Evolutionary conservation across 352 stramenopile species (phyloP).

Genomic region (Phytophthora vignae): DNA sequence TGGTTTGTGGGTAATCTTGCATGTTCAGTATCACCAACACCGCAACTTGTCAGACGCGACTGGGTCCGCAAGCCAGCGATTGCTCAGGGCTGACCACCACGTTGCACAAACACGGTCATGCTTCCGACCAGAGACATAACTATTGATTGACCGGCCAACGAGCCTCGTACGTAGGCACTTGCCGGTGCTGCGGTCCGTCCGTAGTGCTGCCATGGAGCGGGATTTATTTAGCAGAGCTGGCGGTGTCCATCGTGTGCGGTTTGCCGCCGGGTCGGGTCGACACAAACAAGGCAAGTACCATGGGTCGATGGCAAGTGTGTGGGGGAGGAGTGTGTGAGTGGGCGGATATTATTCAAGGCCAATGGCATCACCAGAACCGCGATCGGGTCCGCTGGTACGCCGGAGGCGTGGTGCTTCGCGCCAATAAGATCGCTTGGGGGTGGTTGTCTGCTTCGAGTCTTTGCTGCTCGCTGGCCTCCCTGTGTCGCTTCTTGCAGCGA

Average conservation of each 20-base stretch:
- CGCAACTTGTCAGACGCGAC: conserved; percentile 3
- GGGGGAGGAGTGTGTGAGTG: too few species aligned
- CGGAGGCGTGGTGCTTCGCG: conserved; percentile 23
- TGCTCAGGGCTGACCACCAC: conserved; percentile 16
- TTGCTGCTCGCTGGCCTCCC: conserved; percentile 12
- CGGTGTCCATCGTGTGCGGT: too few species aligned
- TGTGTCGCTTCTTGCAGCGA: neutral
- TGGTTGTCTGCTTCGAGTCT: conserved; percentile 8
- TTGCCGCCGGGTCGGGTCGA: too few species aligned
- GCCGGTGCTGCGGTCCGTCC: neutral
- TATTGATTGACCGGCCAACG: neutral
- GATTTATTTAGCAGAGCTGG: neutral
- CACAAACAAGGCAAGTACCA: too few species aligned
- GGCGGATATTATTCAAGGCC: too few species aligned
- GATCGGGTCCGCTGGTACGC: conserved; percentile 9
- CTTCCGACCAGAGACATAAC: neutral
- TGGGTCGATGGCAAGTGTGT: too few species aligned
- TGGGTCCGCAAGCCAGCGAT: conserved; percentile 7
- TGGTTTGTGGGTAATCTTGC: neutral
- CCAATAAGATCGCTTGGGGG: conserved; percentile 16
- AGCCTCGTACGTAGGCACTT: neutral
- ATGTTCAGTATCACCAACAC: neutral
- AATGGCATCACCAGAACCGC: conserved; percentile 4
- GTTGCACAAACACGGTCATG: conserved; percentile 12
- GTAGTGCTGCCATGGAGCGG: neutral